phyloP scores from a whole-genome alignment of 495 filamentous ascomycete species.

The Hypoxylon subgilvum region DNA sequence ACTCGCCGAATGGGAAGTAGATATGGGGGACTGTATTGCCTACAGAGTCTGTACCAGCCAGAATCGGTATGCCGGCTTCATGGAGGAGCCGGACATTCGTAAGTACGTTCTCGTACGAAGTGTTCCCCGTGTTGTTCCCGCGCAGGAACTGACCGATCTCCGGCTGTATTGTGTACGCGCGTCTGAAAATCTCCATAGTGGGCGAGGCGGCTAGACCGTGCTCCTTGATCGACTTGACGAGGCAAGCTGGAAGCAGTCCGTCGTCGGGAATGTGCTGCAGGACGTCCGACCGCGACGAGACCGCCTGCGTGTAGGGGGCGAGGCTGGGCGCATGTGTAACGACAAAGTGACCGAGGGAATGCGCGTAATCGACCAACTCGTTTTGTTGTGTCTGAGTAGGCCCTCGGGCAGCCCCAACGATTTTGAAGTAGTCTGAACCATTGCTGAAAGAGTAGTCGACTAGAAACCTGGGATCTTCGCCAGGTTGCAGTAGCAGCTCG shows the following conservation, averaged over 20 bases:
- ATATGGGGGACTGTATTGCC: constrained; percentile 22
- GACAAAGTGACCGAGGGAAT: constrained; percentile 29
- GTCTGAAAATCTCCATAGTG: constrained; percentile 41
- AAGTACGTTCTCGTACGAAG: constrained; percentile 31
- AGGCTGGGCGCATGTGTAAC: constrained; percentile 42
- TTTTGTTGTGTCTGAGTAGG: constrained; percentile 40
- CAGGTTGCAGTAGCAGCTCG: constrained; percentile 33
- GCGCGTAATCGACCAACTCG: constrained; percentile 35
- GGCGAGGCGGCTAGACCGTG: constrained; percentile 36
- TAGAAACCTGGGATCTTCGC: constrained; percentile 39
- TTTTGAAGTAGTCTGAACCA: constrained; percentile 52
- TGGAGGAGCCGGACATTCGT: constrained; percentile 40
- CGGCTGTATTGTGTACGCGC: constrained; percentile 27
- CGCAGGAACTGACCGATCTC: constrained; percentile 28
- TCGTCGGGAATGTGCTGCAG: constrained; percentile 49
- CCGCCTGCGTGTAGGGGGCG: constrained; percentile 33
- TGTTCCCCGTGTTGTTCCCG: constrained; percentile 10
- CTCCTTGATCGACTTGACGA: constrained; percentile 26
- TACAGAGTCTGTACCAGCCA: constrained; percentile 47
- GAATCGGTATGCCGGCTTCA: constrained; percentile 40
- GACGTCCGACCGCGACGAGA: constrained; percentile 35
- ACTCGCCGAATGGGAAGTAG: constrained; percentile 59
- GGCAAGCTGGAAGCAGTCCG: constrained; percentile 18
- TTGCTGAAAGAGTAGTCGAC: constrained; percentile 43
- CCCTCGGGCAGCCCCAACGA: constrained; percentile 44